These are phyloP conservation scores for Austropuccinia psidii DNA, from an alignment of 1,284 basidiomycete genomes.

Conservation along the genomic window DNA sequence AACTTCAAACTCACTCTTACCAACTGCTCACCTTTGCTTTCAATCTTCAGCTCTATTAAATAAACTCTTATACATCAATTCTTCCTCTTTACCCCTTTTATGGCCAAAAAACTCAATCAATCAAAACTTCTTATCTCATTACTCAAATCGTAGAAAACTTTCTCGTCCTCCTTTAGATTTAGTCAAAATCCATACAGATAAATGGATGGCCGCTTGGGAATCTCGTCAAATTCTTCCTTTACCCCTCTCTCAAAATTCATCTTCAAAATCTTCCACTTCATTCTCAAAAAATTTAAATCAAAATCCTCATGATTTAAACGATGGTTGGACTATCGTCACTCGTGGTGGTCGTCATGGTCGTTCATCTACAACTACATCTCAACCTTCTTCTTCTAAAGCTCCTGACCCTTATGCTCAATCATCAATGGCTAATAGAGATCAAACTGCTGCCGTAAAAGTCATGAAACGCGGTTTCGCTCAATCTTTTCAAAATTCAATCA, in stretches of 20 bases:
- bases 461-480: conserved; percentile 25
- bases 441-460: conserved; percentile 19
- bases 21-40: neutral
- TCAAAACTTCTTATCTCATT: neutral
- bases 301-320: neutral
- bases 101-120: neutral
- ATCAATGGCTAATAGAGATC: conserved; percentile 28
- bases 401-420: conserved; percentile 35
- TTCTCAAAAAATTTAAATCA: neutral
- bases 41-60: neutral
- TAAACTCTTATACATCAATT: neutral
- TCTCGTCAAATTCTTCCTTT: neutral
- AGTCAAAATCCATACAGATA: conserved; percentile 4
- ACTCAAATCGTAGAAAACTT: neutral
- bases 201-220: conserved; percentile 13
- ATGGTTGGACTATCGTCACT: conserved; percentile 15
- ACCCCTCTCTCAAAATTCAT: neutral
- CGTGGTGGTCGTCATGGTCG: conserved; percentile 31
- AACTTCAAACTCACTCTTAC: neutral
- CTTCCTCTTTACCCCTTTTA: neutral
- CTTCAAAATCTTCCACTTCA: neutral
- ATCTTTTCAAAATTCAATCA: conserved; percentile 8
- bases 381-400: neutral
- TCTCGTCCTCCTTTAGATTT: neutral
- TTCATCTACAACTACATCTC: conserved; percentile 19